Conservation (phyloP, 352 stramenopile species). For the Plasmopara halstedii region DNA sequence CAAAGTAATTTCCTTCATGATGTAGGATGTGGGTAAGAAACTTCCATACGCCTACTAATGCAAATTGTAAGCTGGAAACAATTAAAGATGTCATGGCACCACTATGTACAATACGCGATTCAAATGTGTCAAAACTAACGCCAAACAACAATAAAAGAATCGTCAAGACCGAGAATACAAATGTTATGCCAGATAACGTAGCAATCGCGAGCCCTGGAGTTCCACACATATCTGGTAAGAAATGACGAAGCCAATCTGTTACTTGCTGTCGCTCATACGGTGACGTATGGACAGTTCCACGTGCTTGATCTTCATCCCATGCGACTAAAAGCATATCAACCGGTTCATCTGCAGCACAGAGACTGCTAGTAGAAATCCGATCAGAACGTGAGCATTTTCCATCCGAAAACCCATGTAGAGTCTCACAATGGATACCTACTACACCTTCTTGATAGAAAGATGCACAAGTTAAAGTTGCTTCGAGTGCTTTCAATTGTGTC, state of each 20-base stretch:
- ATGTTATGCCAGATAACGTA: slow-evolving; percentile 21
- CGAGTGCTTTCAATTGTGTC: slow-evolving; percentile 3
- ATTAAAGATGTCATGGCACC: slow-evolving; percentile 19
- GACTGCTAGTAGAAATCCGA: slow-evolving; percentile 14
- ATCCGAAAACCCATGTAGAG: slow-evolving; percentile 16
- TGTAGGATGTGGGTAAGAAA: slow-evolving; percentile 29
- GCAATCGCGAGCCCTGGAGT: slow-evolving; percentile 24
- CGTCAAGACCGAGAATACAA: slow-evolving; percentile 13
- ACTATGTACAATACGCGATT: slow-evolving; percentile 31
- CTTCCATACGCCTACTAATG: slow-evolving; percentile 34
- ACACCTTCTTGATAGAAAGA: slow-evolving; percentile 29
- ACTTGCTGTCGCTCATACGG: slow-evolving; percentile 11
- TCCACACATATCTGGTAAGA: slow-evolving; percentile 37
- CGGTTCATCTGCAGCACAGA: slow-evolving; percentile 22
- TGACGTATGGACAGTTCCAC: slow-evolving; percentile 11
- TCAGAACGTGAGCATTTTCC: slow-evolving; percentile 18
- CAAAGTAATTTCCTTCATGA: slow-evolving; percentile 24
- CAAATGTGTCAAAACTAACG: slow-evolving; percentile 33
- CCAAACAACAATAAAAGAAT: slow-evolving; percentile 30
- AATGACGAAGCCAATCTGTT: slow-evolving; percentile 26
- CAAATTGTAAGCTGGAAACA: slow-evolving; percentile 20
- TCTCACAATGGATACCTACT: slow-evolving; percentile 24
- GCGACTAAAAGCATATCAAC: slow-evolving; percentile 26
- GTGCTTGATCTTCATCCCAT: slow-evolving; percentile 24
- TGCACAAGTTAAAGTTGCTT: slow-evolving; percentile 34